Evolutionary conservation across 2,329 filamentous ascomycete genomes (phyloP), one percentile per base, ranked within the genome.

Genomic region (Exophiala sideris): DNA sequence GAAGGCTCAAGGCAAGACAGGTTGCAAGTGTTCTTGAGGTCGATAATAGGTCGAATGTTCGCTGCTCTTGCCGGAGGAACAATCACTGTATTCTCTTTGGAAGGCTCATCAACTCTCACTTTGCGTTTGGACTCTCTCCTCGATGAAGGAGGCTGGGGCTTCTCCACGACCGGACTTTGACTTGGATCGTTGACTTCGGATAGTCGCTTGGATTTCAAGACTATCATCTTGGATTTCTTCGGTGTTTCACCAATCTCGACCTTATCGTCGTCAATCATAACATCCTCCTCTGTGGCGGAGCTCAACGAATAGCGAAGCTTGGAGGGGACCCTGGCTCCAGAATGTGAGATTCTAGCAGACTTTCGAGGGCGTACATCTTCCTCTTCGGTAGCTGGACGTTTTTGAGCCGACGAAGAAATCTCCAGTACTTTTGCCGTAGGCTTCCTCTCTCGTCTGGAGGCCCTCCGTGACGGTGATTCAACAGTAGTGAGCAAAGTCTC

Each of bases 371-470:
- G 48, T 29, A 48, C 48, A 14, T 57, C 58, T 12, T 50, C 45
- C 1, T 21, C 36, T 34, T 56, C 53, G 34, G 49, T 18, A 9
- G 52, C 47, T n/a, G 56, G 44, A 36, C 56, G 58, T 38, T 61
- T 61, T 16, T 50, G 52, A 40, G 50, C 14, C 2, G 50, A 49
- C n/a, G 24, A 29, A 39, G 47, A 35, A 8, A 46, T 50, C 36
- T 50, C 55, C 16, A 59, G 39, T 24, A 50, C 40, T 50, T 61
- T 61, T 18, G 50, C 52, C 14, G 58, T 54, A 9, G 52, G 56
- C 48, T 58, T 61, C 12, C 56, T 46, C 29, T 61, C 58, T 21
- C 58, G 50, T 29, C 34, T 50, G 18, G 58, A 61, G 12, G 29
- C 20, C 42, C 58, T 40, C 14, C 56, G 48, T 18, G 53, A 36